Conservation (phyloP, 805 yeast genomes). For the Saturnispora mendoncae region DNA sequence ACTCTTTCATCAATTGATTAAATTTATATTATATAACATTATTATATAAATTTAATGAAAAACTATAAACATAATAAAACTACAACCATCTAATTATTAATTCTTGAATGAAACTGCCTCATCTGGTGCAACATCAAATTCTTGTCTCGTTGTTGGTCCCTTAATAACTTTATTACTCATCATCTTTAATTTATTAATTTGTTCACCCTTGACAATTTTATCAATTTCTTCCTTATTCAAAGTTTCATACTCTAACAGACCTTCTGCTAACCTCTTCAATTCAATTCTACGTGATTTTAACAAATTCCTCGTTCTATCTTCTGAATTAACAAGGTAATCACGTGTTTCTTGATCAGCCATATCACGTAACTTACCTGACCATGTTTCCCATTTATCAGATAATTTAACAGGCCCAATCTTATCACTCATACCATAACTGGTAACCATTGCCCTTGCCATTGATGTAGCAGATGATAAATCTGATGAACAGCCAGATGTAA, state of each 20-base stretch:
- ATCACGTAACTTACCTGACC: conserved; percentile 86
- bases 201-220: conserved; percentile 72
- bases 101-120: conserved; percentile 15
- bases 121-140: conserved; percentile 30
- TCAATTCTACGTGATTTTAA: conserved; percentile 57
- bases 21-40: too few relatives aligned
- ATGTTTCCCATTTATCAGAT: conserved; percentile 85
- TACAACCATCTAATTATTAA: background rate
- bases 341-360: conserved; percentile 91
- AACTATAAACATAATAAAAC: conserved; percentile 2
- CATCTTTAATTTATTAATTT: conserved; percentile 57
- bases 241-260: conserved; percentile 91
- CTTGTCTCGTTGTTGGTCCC: conserved; percentile 26
- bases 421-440: conserved; percentile 93
- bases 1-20: background rate
- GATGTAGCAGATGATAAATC: conserved; percentile 85
- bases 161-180: conserved; percentile 71
- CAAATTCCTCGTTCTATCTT: conserved; percentile 65
- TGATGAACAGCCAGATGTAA: conserved; percentile 91
- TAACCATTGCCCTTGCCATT: conserved; percentile 95
- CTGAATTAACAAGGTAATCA: conserved; percentile 62
- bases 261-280: conserved; percentile 82
- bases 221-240: conserved; percentile 86
- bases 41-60: background rate
- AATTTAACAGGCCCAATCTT: conserved; percentile 86